Evolutionary conservation across 1,284 basidiomycete genomes (phyloP).

Genomic region (Polyporus tsugae): DNA sequence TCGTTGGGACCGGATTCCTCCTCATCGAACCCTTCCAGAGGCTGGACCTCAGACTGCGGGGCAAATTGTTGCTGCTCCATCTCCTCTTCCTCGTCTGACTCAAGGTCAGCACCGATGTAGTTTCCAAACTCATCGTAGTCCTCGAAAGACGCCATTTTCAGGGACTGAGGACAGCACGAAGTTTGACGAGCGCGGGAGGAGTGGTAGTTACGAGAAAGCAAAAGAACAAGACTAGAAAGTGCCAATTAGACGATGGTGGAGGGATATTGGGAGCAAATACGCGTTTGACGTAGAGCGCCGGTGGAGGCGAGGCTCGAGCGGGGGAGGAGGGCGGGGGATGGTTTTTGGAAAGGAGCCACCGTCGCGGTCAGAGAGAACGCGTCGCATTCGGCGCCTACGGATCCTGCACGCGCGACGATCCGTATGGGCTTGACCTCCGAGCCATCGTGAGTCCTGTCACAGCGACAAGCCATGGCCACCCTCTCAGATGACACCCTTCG

Average conservation of each 20-base stretch:
- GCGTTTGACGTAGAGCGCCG: neutral
- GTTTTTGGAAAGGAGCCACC: constrained; percentile 30
- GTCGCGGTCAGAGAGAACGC: constrained; percentile 32
- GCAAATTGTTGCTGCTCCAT: constrained; percentile 59
- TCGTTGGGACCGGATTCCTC: constrained; percentile 63
- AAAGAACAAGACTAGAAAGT: neutral
- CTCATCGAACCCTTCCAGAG: constrained; percentile 81
- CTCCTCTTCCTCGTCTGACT: constrained; percentile 87
- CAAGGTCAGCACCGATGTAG: constrained; percentile 93
- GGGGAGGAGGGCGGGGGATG: neutral
- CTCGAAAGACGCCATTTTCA: constrained; percentile 79
- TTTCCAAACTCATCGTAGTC: constrained; percentile 95
- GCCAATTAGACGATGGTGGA: neutral
- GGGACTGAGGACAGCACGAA: neutral
- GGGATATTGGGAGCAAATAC: neutral
- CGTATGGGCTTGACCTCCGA: constrained; percentile 12
- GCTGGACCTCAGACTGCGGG: constrained; percentile 46
- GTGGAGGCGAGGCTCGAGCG: neutral
- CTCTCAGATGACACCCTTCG: constrained; percentile 88
- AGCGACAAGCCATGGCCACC: constrained; percentile 62
- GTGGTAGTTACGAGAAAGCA: neutral
- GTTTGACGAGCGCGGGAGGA: constrained; percentile 2
- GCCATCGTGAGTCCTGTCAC: constrained; percentile 10
- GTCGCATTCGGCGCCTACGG: constrained; percentile 27
- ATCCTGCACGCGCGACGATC: constrained; percentile 3